phyloP scores from a whole-genome alignment of 805 yeast species.

The Scheffersomyces stipitis region DNA sequence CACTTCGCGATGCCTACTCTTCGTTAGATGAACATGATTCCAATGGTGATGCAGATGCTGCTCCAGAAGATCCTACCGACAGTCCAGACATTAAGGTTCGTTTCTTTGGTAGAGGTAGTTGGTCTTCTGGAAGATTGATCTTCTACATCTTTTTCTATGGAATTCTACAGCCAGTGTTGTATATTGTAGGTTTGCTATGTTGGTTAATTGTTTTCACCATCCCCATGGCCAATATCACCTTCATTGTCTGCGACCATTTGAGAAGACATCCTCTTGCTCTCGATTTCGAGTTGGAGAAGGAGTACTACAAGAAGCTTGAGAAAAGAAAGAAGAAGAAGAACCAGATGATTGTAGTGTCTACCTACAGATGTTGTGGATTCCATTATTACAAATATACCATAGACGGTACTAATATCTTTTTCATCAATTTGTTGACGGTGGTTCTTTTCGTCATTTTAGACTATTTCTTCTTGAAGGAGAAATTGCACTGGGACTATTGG shows the following conservation, averaged over 20 bases:
- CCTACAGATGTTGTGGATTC: constrained; percentile 87
- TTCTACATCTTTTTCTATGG: constrained; percentile 73
- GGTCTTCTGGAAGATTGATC: constrained; percentile 80
- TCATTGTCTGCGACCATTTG: constrained; percentile 69
- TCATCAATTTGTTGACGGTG: constrained; percentile 76
- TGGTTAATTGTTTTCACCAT: constrained; percentile 88
- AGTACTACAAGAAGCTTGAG: constrained; percentile 37
- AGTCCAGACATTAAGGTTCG: constrained; percentile 47
- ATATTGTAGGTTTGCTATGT: constrained; percentile 54
- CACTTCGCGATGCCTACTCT: constrained; percentile 37
- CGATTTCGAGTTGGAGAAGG: constrained; percentile 62
- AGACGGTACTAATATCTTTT: constrained; percentile 92
- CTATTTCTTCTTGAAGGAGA: constrained; percentile 60
- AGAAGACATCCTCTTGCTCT: constrained; percentile 89
- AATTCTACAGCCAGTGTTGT: constrained; percentile 65
- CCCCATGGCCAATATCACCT: constrained; percentile 85
- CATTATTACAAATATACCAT: constrained; percentile 96
- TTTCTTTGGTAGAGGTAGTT: constrained; percentile 86
- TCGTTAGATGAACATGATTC: constrained; percentile 20
- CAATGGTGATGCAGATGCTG: constrained; percentile 13
- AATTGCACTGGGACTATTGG: constrained; percentile 33
- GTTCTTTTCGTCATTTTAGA: constrained; percentile 84
- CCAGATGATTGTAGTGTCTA: constrained; percentile 73
- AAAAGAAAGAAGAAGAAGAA: constrained; percentile 40
- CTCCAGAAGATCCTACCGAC: constrained; percentile 16